Conservation (phyloP, 2,329 filamentous ascomycete genomes). For the Beauveria caledonica region DNA sequence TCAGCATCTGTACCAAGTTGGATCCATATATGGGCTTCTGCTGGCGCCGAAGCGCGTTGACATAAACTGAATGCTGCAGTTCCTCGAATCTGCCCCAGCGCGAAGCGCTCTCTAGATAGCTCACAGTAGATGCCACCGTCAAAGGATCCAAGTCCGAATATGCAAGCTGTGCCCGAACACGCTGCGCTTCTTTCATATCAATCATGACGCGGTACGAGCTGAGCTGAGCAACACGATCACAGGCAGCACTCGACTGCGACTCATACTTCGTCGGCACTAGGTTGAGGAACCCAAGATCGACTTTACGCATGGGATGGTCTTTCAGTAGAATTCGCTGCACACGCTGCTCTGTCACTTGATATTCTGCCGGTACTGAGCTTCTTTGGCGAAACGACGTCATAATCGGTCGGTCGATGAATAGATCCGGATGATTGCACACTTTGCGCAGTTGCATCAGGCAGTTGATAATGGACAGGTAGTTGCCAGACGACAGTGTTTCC, state of each 20-base stretch:
- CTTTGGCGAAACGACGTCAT: constrained; percentile 94
- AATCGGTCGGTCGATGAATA: constrained; percentile 92
- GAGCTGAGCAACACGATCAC: constrained; percentile 52
- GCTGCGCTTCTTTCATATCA: constrained; percentile 65
- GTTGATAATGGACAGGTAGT: constrained; percentile 96
- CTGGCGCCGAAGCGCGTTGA: constrained; percentile 74
- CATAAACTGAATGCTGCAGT: constrained; percentile 69
- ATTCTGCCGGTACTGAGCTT: constrained; percentile 67
- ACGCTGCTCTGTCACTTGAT: constrained; percentile 61
- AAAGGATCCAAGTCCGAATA: constrained; percentile 52
- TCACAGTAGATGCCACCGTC: constrained; percentile 60
- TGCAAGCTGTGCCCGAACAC: constrained; percentile 48
- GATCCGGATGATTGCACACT: constrained; percentile 95
- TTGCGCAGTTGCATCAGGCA: constrained; percentile 96
- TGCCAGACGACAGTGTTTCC: constrained; percentile 81
- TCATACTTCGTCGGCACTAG: constrained; percentile 67
- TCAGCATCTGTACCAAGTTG: constrained; percentile 66
- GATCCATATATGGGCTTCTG: constrained; percentile 75
- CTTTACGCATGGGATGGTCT: constrained; percentile 51
- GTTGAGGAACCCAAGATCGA: constrained; percentile 71
- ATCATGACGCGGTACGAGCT: constrained; percentile 63
- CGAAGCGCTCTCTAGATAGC: constrained; percentile 62
- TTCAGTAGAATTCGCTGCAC: constrained; percentile 60
- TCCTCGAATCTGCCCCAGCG: constrained; percentile 67
- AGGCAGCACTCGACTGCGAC: constrained; percentile 45